Conservation (phyloP, 257 asterid species). For the Nicotiana noctiflora region DNA sequence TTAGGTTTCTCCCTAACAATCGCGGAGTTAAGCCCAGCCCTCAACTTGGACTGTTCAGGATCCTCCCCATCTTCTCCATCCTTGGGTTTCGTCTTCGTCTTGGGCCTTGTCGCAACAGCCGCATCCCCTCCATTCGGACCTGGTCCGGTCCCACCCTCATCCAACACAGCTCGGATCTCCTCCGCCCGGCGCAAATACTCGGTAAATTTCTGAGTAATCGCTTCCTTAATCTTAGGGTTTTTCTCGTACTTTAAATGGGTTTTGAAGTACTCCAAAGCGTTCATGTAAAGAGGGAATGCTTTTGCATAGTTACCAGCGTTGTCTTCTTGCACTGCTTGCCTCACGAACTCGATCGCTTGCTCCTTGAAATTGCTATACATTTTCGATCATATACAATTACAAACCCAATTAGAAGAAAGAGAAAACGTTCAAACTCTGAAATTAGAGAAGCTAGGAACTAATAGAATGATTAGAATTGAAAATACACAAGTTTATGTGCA, state of each 20-base stretch:
- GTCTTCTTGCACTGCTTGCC: slow-evolving; percentile 90
- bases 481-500: not conserved
- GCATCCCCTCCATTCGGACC: slow-evolving; percentile 78
- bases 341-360: slow-evolving; percentile 89
- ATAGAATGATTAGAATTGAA: not conserved
- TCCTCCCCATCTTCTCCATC: slow-evolving; percentile 82
- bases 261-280: slow-evolving; percentile 88
- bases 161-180: slow-evolving; percentile 90
- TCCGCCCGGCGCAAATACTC: slow-evolving; percentile 96
- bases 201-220: slow-evolving; percentile 86
- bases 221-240: slow-evolving; percentile 91
- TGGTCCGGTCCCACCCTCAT: slow-evolving; percentile 85
- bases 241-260: slow-evolving; percentile 96
- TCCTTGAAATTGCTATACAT: slow-evolving; percentile 98
- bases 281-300: slow-evolving; percentile 93
- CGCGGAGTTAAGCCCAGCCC: slow-evolving; percentile 86
- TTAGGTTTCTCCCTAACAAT: slow-evolving; percentile 90
- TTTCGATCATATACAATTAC: not conserved
- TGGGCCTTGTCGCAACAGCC: slow-evolving; percentile 79
- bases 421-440: not conserved
- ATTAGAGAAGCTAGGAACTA: not conserved
- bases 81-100: slow-evolving; percentile 74
- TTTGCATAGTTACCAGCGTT: slow-evolving; percentile 89
- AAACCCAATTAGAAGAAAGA: not conserved
- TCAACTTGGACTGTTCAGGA: slow-evolving; percentile 75